These are phyloP conservation scores for Saccharomyces eubayanus DNA, from an alignment of 805 yeast species.

Conservation along the genomic window DNA sequence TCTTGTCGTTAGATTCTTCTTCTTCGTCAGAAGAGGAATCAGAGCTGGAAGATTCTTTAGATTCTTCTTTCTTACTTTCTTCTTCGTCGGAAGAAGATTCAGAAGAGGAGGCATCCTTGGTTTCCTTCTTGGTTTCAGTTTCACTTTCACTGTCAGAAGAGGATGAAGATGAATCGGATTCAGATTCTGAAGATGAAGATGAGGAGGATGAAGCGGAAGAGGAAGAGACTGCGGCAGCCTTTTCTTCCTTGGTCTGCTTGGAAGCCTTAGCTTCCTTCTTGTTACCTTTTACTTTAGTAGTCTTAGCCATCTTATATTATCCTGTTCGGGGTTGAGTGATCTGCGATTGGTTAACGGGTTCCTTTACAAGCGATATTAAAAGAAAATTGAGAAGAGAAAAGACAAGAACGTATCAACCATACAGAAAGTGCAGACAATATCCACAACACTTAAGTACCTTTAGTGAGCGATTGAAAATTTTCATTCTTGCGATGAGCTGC, in stretches of 20 bases:
- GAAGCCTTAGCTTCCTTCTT: conserved; percentile 17
- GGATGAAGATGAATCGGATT: conserved; percentile 14
- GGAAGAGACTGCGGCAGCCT: conserved; percentile 15
- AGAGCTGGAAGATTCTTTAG: conserved; percentile 11
- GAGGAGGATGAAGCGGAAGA: conserved; percentile 6
- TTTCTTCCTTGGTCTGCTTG: conserved; percentile 18
- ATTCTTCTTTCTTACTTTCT: conserved; percentile 8
- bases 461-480: conserved; percentile 2
- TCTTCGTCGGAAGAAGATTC: conserved; percentile 13
- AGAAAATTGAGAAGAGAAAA: not conserved
- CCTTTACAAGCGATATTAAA: not conserved
- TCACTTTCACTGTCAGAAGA: conserved; percentile 30
- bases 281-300: conserved; percentile 24
- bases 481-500: conserved; percentile 10
- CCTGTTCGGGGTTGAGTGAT: conserved; percentile 4
- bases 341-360: conserved; percentile 1
- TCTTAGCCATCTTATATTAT: conserved; percentile 18
- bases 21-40: conserved; percentile 9
- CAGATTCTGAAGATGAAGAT: conserved; percentile 18
- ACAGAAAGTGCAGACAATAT: not conserved
- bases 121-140: conserved; percentile 34
- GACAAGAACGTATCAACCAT: not conserved
- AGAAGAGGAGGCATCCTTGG: conserved; percentile 28
- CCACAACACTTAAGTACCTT: not conserved
- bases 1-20: conserved; percentile 20